phyloP scores from a whole-genome alignment of 2,329 filamentous ascomycete genomes.

The Fusarium concolor region DNA sequence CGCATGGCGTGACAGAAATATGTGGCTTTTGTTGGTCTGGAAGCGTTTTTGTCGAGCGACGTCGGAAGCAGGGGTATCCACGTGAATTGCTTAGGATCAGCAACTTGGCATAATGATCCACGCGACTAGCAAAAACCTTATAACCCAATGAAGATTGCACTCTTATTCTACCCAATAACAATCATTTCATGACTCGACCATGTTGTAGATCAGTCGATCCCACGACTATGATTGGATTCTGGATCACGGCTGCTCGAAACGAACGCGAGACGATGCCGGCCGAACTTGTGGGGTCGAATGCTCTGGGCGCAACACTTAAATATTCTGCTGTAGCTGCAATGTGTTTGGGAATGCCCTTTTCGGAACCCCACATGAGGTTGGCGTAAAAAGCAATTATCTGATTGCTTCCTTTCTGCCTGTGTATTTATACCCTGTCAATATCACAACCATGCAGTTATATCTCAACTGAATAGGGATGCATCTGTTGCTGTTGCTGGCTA shows the following conservation, averaged over 20 bases:
- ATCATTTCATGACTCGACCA: neutral
- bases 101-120: neutral
- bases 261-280: neutral
- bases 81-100: no score
- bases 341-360: no score
- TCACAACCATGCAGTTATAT: neutral
- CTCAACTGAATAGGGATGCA: constrained; percentile 1
- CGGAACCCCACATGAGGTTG: no score
- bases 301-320: neutral
- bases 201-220: neutral
- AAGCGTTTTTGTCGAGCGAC: no score
- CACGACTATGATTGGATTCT: no score
- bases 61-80: no score
- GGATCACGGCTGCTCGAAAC: no score
- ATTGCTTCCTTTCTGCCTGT: neutral
- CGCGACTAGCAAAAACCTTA: neutral
- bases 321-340: no score
- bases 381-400: neutral
- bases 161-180: neutral
- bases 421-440: neutral
- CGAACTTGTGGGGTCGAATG: neutral
- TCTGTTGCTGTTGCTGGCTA: constrained; percentile 10
- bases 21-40: no score
- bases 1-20: no score
- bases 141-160: neutral